phyloP scores from a whole-genome alignment of 1,139 yeast genomes.

The Arxiozyma bovina region DNA sequence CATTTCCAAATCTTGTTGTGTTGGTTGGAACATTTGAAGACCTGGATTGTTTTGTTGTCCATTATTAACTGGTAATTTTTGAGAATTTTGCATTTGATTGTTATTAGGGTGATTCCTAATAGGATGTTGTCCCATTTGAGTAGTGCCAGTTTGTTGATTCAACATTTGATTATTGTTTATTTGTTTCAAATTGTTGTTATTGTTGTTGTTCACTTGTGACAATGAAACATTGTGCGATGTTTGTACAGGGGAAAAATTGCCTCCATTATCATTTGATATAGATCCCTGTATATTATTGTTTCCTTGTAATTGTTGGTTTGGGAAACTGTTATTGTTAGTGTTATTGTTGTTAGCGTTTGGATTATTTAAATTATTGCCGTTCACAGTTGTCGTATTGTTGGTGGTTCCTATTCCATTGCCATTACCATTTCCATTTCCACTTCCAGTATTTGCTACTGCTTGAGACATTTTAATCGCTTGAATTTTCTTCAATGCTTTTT shows the following conservation, averaged over 20 bases:
- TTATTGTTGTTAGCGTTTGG: conserved; percentile 2
- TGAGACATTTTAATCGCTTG: conserved; percentile 27
- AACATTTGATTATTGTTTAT: conserved; percentile 1
- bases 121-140: neutral
- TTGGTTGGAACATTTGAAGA: conserved; percentile 21
- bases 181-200: conserved; percentile 5
- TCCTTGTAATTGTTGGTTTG: conserved; percentile 1
- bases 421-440: neutral
- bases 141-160: conserved; percentile 2
- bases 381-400: neutral
- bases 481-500: conserved; percentile 35
- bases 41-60: conserved; percentile 9
- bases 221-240: conserved; percentile 4
- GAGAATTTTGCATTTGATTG: conserved; percentile 8
- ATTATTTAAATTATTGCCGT: conserved; percentile 1
- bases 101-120: conserved; percentile 4
- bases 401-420: conserved; percentile 1
- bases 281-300: neutral
- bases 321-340: neutral
- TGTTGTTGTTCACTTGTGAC: conserved; percentile 3
- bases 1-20: conserved; percentile 44
- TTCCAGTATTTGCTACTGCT: conserved; percentile 4
- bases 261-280: neutral
- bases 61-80: conserved; percentile 3
- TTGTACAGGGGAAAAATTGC: conserved; percentile 4